Percentiles rank a stretch among this genome's conserved stretches.
Conservation (phyloP, 1,284 basidiomycete genomes). For the Anthracocystis panici-leucophaei region DNA sequence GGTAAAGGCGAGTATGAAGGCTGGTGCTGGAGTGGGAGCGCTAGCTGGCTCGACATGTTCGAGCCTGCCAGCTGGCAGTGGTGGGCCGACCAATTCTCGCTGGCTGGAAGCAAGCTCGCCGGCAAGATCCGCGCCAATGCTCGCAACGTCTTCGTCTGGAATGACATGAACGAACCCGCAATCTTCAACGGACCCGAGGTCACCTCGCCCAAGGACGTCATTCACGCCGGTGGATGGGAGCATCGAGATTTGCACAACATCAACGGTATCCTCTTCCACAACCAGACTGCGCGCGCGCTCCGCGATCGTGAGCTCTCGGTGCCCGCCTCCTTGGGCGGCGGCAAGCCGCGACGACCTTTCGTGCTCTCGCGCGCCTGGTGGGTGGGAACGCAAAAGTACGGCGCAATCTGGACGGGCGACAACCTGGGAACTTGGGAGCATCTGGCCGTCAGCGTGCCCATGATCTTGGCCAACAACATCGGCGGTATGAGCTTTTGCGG, state of each 20-base stretch:
- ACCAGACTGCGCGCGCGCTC: constrained; percentile 84
- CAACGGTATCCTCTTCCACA: constrained; percentile 77
- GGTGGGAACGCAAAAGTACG: constrained; percentile 93
- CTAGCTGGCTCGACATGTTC: constrained; percentile 97
- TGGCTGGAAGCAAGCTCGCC: constrained; percentile 39
- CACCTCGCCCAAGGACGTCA: constrained; percentile 92
- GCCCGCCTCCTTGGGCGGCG: constrained; percentile 75
- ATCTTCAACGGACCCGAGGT: constrained; percentile 99
- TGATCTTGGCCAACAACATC: constrained; percentile 89
- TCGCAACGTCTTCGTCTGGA: constrained; percentile 87
- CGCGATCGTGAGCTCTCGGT: constrained; percentile 77
- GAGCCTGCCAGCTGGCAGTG: constrained; percentile 89
- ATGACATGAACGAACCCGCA: constrained; percentile 99
- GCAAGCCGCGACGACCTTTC: constrained; percentile 76
- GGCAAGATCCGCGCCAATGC: constrained; percentile 64
- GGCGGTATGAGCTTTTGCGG: constrained; percentile 95
- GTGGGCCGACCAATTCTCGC: constrained; percentile 75
- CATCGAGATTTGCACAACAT: constrained; percentile 95
- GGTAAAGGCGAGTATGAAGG: constrained; percentile 87
- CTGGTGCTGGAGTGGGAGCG: constrained; percentile 97
- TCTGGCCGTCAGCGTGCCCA: constrained; percentile 91
- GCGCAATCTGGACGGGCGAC: constrained; percentile 99
- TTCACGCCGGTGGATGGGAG: constrained; percentile 95
- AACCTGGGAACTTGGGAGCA: constrained; percentile 98
- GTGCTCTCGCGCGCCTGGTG: constrained; percentile 95